Evolutionary conservation across 1,284 basidiomycete species (phyloP).

Genomic region (Ceratobasidium sp.): DNA sequence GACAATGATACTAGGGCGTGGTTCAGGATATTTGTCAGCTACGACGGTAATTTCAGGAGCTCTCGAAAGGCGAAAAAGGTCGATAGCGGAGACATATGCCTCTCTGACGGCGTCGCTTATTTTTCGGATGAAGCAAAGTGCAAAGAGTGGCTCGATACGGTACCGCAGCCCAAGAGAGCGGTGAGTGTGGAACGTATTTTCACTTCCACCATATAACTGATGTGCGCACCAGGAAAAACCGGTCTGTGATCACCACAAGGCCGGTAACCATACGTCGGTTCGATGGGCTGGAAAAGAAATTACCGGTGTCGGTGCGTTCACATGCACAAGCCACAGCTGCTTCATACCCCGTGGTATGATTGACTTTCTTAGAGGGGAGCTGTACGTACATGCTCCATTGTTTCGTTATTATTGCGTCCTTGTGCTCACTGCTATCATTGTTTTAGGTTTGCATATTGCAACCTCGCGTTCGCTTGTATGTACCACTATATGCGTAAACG

Average conservation of each 20-base stretch:
- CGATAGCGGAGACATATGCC: neutral
- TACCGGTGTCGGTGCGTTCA: constrained; percentile 10
- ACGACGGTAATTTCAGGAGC: constrained; percentile 12
- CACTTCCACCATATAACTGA: too few relatives aligned
- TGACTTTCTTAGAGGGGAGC: constrained; percentile 27
- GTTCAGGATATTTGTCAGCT: neutral
- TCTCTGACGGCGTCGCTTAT: neutral
- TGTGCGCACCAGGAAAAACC: constrained; percentile 7
- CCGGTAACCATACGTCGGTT: neutral
- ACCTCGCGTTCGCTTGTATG: neutral
- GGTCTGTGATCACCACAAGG: constrained; percentile 13
- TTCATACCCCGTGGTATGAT: constrained; percentile 6
- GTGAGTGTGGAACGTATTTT: too few relatives aligned
- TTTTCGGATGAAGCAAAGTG: neutral
- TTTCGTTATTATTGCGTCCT: neutral
- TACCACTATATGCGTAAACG: neutral
- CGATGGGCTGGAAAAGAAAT: constrained; percentile 11
- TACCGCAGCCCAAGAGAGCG: neutral
- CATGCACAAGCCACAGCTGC: constrained; percentile 22
- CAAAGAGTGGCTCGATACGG: neutral
- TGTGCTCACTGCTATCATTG: neutral
- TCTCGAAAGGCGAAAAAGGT: constrained; percentile 6
- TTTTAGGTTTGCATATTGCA: neutral
- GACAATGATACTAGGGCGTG: neutral
- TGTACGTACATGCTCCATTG: neutral